Base-by-base conservation (phyloP, 768 basidiomycete species). In the Lactifluus pinguis region DNA sequence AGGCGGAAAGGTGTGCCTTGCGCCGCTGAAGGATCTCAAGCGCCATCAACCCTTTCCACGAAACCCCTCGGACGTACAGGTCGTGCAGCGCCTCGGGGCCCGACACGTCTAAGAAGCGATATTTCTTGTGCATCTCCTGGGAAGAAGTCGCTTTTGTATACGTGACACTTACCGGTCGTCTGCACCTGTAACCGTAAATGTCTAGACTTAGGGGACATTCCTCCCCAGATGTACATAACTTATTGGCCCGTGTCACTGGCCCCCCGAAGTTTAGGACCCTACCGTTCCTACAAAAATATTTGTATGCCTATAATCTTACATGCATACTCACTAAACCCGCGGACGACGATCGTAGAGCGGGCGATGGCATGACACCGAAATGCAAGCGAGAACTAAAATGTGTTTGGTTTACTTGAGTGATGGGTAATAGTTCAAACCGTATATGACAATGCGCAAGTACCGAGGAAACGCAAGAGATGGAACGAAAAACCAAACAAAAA, bases 21-120 rank as follows among this genome's bases (percentile, higher is more conserved):
- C 81, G 7, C 85, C 86, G 14, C 75, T 89, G 52, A 74, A 79
- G 55, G 73, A 79, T 19, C 73, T 86, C 57, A 77, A 75, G 49
- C 78, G 83, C 21, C 73, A 69, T 47, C 81, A 82, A 64, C 79
- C 81, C 7, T 87, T 84, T 57, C 76, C 79, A 52, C 78, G 87
- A 59, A 77, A 84, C 57, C 83, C 82, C 29, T 66, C 76, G 32
- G 87, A 89, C 69, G 87, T 88, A 65, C 77, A 76, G 61, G 78
- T 80, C 42, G 69, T 89, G 66, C 76, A 49, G 13, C 21, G 50
- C 25, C 38, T 64, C 36, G 36, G 59, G 36, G 52, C 34, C 9
- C 53, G 49, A 30, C 55, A 38, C 21, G 53, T 56, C 11, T 62
- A 49, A 57, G 55, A 56, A 53, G 21, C 52, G 32, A 30, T 2